Conservation (phyloP, 2,329 filamentous ascomycete species). For the Scedosporium apiospermum region DNA sequence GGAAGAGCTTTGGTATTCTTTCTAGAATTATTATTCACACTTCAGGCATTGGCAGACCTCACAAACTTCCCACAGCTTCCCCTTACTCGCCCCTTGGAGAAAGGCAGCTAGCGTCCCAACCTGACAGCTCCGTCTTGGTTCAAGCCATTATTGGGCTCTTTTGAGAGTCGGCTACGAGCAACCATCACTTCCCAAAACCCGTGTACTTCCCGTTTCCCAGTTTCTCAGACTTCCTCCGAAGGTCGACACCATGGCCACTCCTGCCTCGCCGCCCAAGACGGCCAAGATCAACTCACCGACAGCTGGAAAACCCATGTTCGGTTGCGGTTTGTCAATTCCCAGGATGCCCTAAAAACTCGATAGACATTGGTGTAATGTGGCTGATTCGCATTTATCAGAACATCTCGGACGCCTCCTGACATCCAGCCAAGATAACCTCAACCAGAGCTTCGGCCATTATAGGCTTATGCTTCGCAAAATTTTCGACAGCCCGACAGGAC, state of each 20-base stretch:
- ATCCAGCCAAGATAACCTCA: slow-evolving; percentile 52
- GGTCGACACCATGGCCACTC: slow-evolving; percentile 28
- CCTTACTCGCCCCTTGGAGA: too few species aligned
- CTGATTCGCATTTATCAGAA: slow-evolving; percentile 35
- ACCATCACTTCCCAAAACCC: not conserved
- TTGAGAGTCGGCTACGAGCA: not conserved
- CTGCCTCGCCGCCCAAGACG: slow-evolving; percentile 41
- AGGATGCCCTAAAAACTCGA: not conserved
- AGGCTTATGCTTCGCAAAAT: slow-evolving; percentile 62
- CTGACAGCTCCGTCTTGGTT: not conserved
- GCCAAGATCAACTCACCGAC: slow-evolving; percentile 50
- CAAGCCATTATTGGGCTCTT: not conserved
- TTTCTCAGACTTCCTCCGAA: slow-evolving; percentile 19
- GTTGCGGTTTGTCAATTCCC: slow-evolving; percentile 45
- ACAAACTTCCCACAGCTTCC: too few species aligned
- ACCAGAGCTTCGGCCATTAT: slow-evolving; percentile 62
- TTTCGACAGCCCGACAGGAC: slow-evolving; percentile 49
- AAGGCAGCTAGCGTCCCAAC: not conserved
- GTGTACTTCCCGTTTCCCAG: not conserved
- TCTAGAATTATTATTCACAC: too few species aligned
- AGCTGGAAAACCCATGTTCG: slow-evolving; percentile 51
- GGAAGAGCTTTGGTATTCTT: too few species aligned
- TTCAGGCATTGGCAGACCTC: too few species aligned
- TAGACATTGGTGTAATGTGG: not conserved
- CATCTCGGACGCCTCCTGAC: slow-evolving; percentile 61